phyloP scores from a whole-genome alignment of 257 asterid genomes.

The Capsicum baccatum region DNA sequence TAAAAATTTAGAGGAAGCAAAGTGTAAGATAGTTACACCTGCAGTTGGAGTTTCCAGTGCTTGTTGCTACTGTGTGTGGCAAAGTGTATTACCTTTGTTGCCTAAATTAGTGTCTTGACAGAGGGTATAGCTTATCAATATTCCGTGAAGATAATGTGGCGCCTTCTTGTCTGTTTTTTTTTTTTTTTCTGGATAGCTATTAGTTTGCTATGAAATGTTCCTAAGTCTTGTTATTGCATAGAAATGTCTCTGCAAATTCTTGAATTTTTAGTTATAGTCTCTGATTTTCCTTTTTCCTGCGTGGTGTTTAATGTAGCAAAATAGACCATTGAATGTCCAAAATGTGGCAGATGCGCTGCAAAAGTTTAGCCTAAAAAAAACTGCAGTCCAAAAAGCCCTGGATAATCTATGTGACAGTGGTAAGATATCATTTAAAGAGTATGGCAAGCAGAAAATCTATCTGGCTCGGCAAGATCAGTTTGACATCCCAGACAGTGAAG shows the following conservation, averaged over 20 bases:
- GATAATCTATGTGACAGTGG: conserved; percentile 62
- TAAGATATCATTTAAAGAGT: conserved; percentile 71
- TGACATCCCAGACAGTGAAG: conserved; percentile 80
- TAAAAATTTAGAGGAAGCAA: not conserved
- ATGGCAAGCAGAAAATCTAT: conserved; percentile 95
- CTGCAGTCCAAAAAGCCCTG: conserved; percentile 59
- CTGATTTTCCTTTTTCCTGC: not conserved
- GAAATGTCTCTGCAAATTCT: not conserved
- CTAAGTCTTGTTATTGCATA: not conserved
- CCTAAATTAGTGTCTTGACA: not conserved
- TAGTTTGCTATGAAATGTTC: not conserved
- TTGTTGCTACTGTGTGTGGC: not conserved
- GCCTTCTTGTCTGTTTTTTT: not conserved
- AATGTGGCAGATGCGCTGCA: conserved; percentile 61
- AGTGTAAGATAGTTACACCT: not conserved
- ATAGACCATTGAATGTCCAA: conserved; percentile 61
- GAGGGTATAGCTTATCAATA: not conserved
- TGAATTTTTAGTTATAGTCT: not conserved
- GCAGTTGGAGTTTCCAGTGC: not conserved
- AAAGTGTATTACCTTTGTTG: not conserved
- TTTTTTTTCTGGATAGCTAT: not conserved
- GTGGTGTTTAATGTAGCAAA: conserved; percentile 47
- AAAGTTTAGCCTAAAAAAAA: conserved; percentile 64
- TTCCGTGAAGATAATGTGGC: not conserved
- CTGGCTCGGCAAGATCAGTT: conserved; percentile 96